These are phyloP conservation scores for Elsinoe perseae DNA, from an alignment of 2,329 filamentous ascomycete species.

Conservation along the genomic window DNA sequence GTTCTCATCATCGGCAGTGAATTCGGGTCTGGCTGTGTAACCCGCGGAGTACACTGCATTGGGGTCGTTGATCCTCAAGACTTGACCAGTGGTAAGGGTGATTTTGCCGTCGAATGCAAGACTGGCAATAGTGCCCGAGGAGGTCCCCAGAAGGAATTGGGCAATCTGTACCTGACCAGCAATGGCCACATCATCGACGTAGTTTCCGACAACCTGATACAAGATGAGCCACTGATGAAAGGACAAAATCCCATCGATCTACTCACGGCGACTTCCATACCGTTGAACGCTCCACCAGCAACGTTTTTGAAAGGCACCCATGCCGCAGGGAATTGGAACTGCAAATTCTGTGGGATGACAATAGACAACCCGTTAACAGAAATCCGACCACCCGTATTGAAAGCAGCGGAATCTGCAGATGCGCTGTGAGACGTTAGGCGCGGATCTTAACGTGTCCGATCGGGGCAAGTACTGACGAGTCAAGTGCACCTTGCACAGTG, in stretches of 20 bases:
- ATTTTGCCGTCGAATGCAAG: constrained; percentile 30
- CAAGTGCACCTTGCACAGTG: constrained; percentile 4
- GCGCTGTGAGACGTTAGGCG: background rate
- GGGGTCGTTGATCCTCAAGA: constrained; percentile 22
- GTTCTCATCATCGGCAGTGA: constrained; percentile 44
- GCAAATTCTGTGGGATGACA: constrained; percentile 43
- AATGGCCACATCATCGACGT: constrained; percentile 31
- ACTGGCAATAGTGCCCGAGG: constrained; percentile 31
- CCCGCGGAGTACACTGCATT: constrained; percentile 21
- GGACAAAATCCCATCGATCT: background rate
- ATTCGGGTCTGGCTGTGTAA: constrained; percentile 34
- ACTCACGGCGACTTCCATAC: constrained; percentile 26
- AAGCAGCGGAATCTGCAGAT: constrained; percentile 16
- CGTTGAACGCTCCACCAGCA: constrained; percentile 21
- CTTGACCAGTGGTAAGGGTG: constrained; percentile 32
- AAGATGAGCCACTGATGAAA: constrained; percentile 12
- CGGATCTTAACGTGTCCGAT: background rate
- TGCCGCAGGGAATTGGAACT: constrained; percentile 43
- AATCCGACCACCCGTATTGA: constrained; percentile 42
- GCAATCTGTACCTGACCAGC: constrained; percentile 35
- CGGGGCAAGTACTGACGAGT: constrained; percentile 1
- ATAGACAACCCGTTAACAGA: constrained; percentile 40
- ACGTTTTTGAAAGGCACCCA: constrained; percentile 37
- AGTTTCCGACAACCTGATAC: constrained; percentile 34
- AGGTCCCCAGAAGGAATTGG: constrained; percentile 32